Evolutionary conservation across 306 rosid species (phyloP).

Genomic region (Benincasa hispida): DNA sequence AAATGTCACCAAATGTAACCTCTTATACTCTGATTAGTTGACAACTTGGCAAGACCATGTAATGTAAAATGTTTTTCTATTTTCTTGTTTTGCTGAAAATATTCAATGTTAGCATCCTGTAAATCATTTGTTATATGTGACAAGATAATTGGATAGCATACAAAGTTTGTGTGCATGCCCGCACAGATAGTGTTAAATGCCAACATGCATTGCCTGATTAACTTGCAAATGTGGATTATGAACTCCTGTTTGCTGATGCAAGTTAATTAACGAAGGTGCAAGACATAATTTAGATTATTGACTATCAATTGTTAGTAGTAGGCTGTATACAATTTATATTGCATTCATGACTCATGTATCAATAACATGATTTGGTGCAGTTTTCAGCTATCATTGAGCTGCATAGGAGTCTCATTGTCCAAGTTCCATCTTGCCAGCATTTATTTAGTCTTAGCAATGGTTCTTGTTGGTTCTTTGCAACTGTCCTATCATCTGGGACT

Average conservation of each 20-base stretch:
- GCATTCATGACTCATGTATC: neutral
- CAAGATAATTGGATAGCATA: neutral
- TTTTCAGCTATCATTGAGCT: neutral
- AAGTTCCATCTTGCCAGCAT: neutral
- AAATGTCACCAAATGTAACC: neutral
- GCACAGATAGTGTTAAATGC: neutral
- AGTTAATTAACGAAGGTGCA: neutral
- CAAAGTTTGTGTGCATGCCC: neutral
- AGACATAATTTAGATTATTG: neutral
- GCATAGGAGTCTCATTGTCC: neutral
- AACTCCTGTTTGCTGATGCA: neutral
- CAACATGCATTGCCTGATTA: neutral
- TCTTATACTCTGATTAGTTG: neutral
- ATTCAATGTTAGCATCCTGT: neutral
- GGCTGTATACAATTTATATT: neutral
- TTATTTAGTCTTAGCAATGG: conserved; percentile 31
- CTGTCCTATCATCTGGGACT: conserved; percentile 59
- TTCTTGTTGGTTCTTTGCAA: conserved; percentile 73
- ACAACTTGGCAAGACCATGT: too few relatives aligned
- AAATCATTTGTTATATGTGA: neutral
- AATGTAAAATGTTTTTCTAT: neutral
- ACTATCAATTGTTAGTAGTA: neutral
- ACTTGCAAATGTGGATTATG: neutral
- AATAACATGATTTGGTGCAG: neutral
- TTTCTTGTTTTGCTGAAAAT: neutral